Conservation (phyloP, 139 green algal species). For the Mychonastes homosphaera region DNA sequence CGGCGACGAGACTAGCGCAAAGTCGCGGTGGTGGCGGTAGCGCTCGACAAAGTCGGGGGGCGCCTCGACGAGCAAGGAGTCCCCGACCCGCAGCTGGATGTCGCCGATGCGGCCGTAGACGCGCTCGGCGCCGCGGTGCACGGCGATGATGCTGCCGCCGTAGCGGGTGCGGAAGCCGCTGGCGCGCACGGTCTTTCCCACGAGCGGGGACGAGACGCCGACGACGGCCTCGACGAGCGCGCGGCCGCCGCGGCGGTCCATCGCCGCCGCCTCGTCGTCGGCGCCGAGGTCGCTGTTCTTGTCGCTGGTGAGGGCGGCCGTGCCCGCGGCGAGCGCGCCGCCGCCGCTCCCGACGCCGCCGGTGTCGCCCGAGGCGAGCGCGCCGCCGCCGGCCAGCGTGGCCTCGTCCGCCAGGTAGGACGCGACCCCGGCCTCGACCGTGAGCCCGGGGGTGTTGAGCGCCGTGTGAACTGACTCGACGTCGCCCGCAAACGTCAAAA, state of each 20-base stretch:
- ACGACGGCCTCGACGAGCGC: constrained; percentile 16
- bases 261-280: no score
- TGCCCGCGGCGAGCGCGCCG: not conserved
- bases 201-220: constrained; percentile 9
- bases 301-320: no score
- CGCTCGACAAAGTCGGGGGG: constrained; percentile 12
- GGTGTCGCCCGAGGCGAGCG: not conserved
- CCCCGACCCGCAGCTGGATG: constrained; percentile 30
- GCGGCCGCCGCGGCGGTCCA: no score
- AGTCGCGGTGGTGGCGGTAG: constrained; percentile 13
- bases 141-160: constrained; percentile 18
- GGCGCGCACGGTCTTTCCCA: constrained; percentile 17
- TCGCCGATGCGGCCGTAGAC: constrained; percentile 10
- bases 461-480: constrained; percentile 22
- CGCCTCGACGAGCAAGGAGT: constrained; percentile 48
- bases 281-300: no score
- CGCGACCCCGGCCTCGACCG: constrained; percentile 5
- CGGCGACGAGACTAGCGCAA: constrained; percentile 13
- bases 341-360: constrained; percentile 6
- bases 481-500: constrained; percentile 42
- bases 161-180: constrained; percentile 19
- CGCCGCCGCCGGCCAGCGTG: not conserved
- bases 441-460: constrained; percentile 11
- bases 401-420: constrained; percentile 9
- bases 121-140: constrained; percentile 21